These are phyloP conservation scores for Geotrichum carabidarum DNA, from an alignment of 1,139 yeast genomes.

Conservation along the genomic window DNA sequence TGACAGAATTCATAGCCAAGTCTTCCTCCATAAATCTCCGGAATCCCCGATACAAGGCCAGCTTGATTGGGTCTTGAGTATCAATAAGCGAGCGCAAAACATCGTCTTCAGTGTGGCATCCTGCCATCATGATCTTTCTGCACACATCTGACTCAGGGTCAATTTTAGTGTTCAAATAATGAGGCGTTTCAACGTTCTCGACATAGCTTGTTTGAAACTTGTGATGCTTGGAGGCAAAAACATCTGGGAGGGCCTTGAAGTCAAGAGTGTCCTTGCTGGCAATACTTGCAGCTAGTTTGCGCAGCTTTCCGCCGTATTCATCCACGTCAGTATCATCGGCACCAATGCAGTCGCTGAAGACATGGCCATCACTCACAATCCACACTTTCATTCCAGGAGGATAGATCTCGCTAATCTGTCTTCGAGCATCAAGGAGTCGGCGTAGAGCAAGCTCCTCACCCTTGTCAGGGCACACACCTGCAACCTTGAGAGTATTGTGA, in stretches of 20 bases:
- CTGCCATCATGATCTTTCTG: slow-evolving; percentile 17
- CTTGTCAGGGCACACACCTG: slow-evolving; percentile 18
- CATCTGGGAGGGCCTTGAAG: slow-evolving; percentile 18
- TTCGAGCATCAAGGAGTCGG: slow-evolving; percentile 5
- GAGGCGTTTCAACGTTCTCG: slow-evolving; percentile 9
- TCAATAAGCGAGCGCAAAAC: slow-evolving; percentile 16
- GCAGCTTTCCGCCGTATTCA: slow-evolving; percentile 13
- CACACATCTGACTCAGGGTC: slow-evolving; percentile 16
- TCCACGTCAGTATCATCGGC: slow-evolving; percentile 20
- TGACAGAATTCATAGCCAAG: slow-evolving; percentile 13
- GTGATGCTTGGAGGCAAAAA: slow-evolving; percentile 14
- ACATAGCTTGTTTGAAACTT: slow-evolving; percentile 9
- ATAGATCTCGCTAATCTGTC: slow-evolving; percentile 11
- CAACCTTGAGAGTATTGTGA: slow-evolving; percentile 17
- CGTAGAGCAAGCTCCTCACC: slow-evolving; percentile 20
- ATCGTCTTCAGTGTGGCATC: slow-evolving; percentile 16
- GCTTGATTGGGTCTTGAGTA: slow-evolving; percentile 17
- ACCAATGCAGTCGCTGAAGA: slow-evolving; percentile 21
- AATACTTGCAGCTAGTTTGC: slow-evolving; percentile 10
- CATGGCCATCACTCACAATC: slow-evolving; percentile 21
- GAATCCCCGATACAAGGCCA: slow-evolving; percentile 19
- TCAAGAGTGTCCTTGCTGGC: slow-evolving; percentile 10
- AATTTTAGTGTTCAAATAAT: slow-evolving; percentile 14
- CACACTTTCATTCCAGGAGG: slow-evolving; percentile 20
- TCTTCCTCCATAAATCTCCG: slow-evolving; percentile 19